phyloP scores from a whole-genome alignment of 2,329 filamentous ascomycete species.

The Pyricularia sp. region DNA sequence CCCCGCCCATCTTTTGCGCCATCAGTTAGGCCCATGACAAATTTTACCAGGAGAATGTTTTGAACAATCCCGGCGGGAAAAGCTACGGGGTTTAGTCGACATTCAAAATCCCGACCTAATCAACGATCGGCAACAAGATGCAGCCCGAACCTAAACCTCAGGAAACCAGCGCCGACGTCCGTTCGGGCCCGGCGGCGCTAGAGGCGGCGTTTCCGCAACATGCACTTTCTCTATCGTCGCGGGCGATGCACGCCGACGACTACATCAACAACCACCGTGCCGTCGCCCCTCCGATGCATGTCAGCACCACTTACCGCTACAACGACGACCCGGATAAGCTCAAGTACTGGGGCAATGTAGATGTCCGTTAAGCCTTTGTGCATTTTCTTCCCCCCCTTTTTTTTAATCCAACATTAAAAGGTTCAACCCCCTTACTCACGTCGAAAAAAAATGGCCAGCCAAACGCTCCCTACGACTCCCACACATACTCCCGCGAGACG shows the following conservation, averaged over 20 bases:
- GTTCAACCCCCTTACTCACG: not conserved
- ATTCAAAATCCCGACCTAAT: not conserved
- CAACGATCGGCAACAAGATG: not conserved
- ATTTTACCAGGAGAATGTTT: not conserved
- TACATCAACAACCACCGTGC: conserved; percentile 59
- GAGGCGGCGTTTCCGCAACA: conserved; percentile 18
- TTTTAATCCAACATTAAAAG: not conserved
- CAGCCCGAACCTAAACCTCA: not conserved
- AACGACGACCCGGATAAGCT: conserved; percentile 55
- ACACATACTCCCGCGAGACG: conserved; percentile 73
- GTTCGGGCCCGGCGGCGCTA: conserved; percentile 12
- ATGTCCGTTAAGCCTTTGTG: conserved; percentile 30
- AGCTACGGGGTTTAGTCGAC: not conserved
- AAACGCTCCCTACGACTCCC: conserved; percentile 40
- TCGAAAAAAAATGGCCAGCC: conserved; percentile 21
- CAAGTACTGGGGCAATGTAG: conserved; percentile 33
- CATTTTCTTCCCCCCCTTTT: not conserved
- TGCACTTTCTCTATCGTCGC: conserved; percentile 48
- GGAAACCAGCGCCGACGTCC: not conserved
- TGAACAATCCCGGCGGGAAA: not conserved
- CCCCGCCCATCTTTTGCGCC: not conserved
- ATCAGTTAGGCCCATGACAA: not conserved
- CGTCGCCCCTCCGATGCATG: conserved; percentile 79
- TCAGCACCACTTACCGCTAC: conserved; percentile 87
- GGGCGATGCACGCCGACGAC: conserved; percentile 74